A percentile compares a stretch with the other conserved stretches of the same genome.
Conservation (phyloP, 2,329 filamentous ascomycete species). For the Alternaria brassicae region DNA sequence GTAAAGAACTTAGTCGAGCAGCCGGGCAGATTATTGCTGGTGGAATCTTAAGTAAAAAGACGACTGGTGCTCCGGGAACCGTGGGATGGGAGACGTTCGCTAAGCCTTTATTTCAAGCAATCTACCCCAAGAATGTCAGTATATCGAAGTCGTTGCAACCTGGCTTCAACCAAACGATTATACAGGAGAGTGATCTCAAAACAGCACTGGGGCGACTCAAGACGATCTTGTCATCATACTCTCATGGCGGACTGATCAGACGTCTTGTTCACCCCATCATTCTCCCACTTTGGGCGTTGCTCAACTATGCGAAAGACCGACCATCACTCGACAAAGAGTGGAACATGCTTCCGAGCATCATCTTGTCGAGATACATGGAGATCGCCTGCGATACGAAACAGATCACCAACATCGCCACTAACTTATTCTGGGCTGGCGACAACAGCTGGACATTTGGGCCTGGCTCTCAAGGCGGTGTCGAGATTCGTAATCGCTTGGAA, state of each 20-base stretch:
- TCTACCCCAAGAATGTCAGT: slow-evolving; percentile 55
- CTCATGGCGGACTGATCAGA: slow-evolving; percentile 70
- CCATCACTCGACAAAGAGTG: slow-evolving; percentile 38
- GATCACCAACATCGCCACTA: slow-evolving; percentile 59
- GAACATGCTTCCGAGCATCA: slow-evolving; percentile 28
- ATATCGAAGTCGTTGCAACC: not conserved
- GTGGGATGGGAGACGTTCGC: slow-evolving; percentile 69
- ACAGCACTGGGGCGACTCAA: slow-evolving; percentile 63
- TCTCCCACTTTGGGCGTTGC: slow-evolving; percentile 68
- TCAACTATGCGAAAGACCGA: slow-evolving; percentile 57
- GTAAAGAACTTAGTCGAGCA: slow-evolving; percentile 64
- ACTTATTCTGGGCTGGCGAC: slow-evolving; percentile 64
- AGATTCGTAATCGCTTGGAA: slow-evolving; percentile 69
- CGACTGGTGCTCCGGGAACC: slow-evolving; percentile 68
- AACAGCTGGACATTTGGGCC: slow-evolving; percentile 62
- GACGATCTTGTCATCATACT: slow-evolving; percentile 67
- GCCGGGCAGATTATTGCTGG: slow-evolving; percentile 70
- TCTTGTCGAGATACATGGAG: slow-evolving; percentile 59
- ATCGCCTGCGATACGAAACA: slow-evolving; percentile 62
- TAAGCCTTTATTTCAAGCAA: slow-evolving; percentile 61
- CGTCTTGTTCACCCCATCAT: slow-evolving; percentile 66
- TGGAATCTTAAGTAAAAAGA: slow-evolving; percentile 69
- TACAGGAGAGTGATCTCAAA: slow-evolving; percentile 58
- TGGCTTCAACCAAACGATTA: slow-evolving; percentile 55
- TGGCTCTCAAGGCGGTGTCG: slow-evolving; percentile 58